Base-by-base conservation (phyloP, 352 stramenopile genomes). In the Phytophthora lateralis region DNA sequence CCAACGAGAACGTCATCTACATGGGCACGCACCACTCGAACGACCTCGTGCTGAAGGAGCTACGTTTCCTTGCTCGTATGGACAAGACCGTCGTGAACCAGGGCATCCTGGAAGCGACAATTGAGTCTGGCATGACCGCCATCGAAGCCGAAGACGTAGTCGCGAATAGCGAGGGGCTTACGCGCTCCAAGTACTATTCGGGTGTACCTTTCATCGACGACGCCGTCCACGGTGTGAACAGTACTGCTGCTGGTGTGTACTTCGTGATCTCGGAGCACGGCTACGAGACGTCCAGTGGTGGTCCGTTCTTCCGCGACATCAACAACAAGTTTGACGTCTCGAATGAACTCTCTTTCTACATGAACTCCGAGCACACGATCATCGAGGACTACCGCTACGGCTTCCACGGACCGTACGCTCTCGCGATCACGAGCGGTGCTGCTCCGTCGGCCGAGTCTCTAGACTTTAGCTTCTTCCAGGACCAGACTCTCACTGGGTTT, bases 341-440 rank as follows among this genome's bases (percentile, higher is more conserved):
- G 1, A 85, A 85, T 29, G 76, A 85, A 52, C 68, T 85, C 26
- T 67, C 67, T 53, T 80, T 85, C 56, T 85, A 85, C 65, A 82
- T 85, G 76, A 77, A 81, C 50, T 85, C 76, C 62, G 76, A 85
- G 43, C 76, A 85, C 57, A 85, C 76, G 8, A 73, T 71, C 42
- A 85, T 67, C 1, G 76, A 82, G 17, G 71, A 77, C 42, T 85
- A 85, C 55, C 76, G 76, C 38, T 81, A 75, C 49, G 76, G 76
- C 17, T 82, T 85, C 52, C 67, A 85, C 60, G 76, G 76, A 1
- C 76, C 76, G 3, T 85, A 80, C 53, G 68, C 76, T 5, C 55
- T 85, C 9, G 68, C 69, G 27, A 57, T 85, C 48, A 85, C 73
- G 0, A 71, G 64, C n/a, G 71, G 73, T 10, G 50, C 62, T 0